These are phyloP conservation scores for Xeromyces bisporus DNA, from an alignment of 495 filamentous ascomycete genomes.

Conservation along the genomic window DNA sequence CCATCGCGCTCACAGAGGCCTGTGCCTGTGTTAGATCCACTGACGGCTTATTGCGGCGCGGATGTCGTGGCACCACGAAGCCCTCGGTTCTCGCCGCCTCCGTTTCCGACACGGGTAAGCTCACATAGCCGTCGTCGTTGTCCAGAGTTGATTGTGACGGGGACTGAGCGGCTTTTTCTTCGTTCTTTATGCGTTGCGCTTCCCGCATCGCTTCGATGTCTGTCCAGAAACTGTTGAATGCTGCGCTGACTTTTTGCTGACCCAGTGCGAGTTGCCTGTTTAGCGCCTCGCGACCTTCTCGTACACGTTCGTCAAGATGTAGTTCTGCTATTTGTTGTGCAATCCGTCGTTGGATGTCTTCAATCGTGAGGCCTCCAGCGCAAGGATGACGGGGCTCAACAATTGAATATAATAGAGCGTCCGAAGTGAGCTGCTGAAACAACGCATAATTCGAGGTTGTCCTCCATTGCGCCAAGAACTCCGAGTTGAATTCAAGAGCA, in stretches of 20 bases:
- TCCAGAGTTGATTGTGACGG: conserved; percentile 23
- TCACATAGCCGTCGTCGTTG: conserved; percentile 14
- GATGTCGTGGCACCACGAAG: conserved; percentile 10
- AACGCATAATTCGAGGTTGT: conserved; percentile 77
- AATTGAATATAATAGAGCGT: conserved; percentile 83
- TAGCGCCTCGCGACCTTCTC: conserved; percentile 58
- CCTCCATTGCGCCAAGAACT: conserved; percentile 61
- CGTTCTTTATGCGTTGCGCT: conserved; percentile 53
- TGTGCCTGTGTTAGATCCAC: conserved; percentile 49
- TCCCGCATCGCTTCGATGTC: conserved; percentile 80
- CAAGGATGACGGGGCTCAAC: conserved; percentile 85
- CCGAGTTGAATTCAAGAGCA: conserved; percentile 56
- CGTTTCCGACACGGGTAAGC: conserved; percentile 8
- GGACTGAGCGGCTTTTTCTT: conserved; percentile 31
- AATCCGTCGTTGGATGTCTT: conserved; percentile 82
- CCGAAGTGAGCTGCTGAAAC: conserved; percentile 57
- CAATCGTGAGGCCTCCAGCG: conserved; percentile 85
- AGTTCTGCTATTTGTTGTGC: conserved; percentile 78
- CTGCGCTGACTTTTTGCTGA: conserved; percentile 63
- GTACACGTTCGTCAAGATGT: conserved; percentile 72
- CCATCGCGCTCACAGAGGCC: conserved; percentile 46
- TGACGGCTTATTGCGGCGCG: conserved; percentile 21
- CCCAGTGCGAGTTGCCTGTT: conserved; percentile 68
- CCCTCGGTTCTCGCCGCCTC: conserved; percentile 4
- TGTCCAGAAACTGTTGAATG: conserved; percentile 73